Base-by-base conservation (phyloP, 345 rosid genomes). In the Cardiospermum halicacabum region DNA sequence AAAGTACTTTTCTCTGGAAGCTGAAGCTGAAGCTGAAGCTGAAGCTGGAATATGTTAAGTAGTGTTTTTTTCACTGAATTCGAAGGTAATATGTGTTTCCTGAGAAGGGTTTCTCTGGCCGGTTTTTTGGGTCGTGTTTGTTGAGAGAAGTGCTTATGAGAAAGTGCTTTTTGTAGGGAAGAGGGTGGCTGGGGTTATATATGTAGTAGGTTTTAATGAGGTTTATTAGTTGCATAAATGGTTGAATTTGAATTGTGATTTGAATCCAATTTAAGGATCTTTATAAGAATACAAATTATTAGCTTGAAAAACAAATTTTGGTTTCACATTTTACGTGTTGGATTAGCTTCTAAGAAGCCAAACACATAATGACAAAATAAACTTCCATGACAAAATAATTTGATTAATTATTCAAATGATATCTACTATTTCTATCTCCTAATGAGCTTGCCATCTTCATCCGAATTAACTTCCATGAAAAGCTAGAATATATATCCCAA, bases 301-400 rank as follows among this genome's bases (percentile, higher is more conserved):
- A 53, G 62, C 68, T 58, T 19, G 8, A 70, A 64, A 16, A n/a
- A 27, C 32, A 51, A 64, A 11, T 67, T 74, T 43, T 45, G 77
- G 57, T 58, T 80, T 72, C 67, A 64, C 66, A 53, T 66, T 21
- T 15, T 45, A 62, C 26, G 27, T 24, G 26, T 43, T 19, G 7
- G 59, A 60, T 55, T 59, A 60, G 55, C 64, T 49, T 15, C 69
- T 34, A 67, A 19, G n/a, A 77, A 57, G 54, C 67, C 82, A 71
- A 71, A 53, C 10, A 71, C 73, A 72, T 63, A 30, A 69, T 53
- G 90, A 82, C 87, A 82, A 77, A 72, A 56, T 70, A 77, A 60
- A 28, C 58, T 72, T 80, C 86, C 72, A 50, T 70, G 58, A 25
- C 62, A 30, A 16, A 22, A 30, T 68, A 69, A 56, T 70, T 39